A percentile compares a stretch with the other conserved stretches of the same genome.
phyloP scores from a whole-genome alignment of 2,329 filamentous ascomycete genomes.

The Aspergillus clavatus region DNA sequence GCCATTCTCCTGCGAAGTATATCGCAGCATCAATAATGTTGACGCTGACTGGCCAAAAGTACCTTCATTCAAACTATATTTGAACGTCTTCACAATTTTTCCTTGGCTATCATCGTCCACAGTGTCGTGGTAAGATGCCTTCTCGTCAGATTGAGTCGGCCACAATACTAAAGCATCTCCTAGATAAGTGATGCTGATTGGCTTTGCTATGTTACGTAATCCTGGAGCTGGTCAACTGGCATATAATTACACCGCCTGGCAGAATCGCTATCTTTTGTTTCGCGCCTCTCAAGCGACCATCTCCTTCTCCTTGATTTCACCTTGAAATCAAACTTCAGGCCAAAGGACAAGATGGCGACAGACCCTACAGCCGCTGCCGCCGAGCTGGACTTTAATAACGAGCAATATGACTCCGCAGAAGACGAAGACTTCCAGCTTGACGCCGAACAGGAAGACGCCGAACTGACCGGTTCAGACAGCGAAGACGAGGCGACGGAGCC shows the following conservation, averaged over 20 bases:
- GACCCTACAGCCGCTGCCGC: constrained; percentile 9
- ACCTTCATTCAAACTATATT: too few species aligned
- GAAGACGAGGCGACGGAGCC: constrained; percentile 30
- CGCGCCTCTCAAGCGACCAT: not conserved
- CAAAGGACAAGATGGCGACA: constrained; percentile 14
- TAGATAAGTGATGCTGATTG: too few species aligned
- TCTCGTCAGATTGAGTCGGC: too few species aligned
- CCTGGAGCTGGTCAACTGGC: not conserved
- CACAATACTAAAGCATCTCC: too few species aligned
- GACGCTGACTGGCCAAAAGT: too few species aligned
- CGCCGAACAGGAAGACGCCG: constrained; percentile 30
- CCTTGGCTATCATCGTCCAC: too few species aligned
- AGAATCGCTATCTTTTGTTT: constrained; percentile 17
- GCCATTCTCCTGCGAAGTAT: too few species aligned
- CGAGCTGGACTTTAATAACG: constrained; percentile 28
- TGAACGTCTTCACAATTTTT: too few species aligned
- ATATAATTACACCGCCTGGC: constrained; percentile 16
- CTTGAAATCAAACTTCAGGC: not conserved
- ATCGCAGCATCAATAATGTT: too few species aligned
- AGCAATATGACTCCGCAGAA: constrained; percentile 35
- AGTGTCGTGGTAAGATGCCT: too few species aligned
- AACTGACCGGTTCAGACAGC: constrained; percentile 24
- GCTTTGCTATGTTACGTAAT: not conserved
- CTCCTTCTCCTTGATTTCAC: not conserved
- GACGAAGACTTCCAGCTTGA: constrained; percentile 38